Base-by-base conservation (phyloP, 2,329 filamentous ascomycete species). In the Cladosporium velox region DNA sequence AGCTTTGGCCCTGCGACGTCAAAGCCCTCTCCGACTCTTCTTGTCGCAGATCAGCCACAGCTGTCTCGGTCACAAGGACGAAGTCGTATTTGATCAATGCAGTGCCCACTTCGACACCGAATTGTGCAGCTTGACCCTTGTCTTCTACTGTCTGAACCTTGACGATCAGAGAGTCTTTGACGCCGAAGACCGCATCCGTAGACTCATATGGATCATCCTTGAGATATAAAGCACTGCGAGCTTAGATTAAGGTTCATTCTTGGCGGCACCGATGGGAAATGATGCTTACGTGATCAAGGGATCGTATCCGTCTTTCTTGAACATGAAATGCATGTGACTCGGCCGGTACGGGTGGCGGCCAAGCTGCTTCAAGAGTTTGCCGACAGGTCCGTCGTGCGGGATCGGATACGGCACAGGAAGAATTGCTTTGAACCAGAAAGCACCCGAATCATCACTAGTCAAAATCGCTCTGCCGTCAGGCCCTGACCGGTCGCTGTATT, bases 311-410 rank as follows among this genome's bases (percentile, higher is more conserved):
- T 34, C 32, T 34, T 92, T 93, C 75, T 89, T 87, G 79, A 96
- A 93, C 91, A 96, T 95, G 73, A 95, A 95, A 77, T 95, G 91
- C 83, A 94, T 86, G 77, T 95, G 91, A 21, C 88, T 86, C 1
- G 91, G 91, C 61, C 91, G 81, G 81, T 88, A 93, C 65, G 87
- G 87, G 79, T 95, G 92, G n/a, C 92, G 82, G 18, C 85, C 83
- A 71, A 95, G 75, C 72, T 80, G 77, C 75, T 81, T 79, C 72
- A 95, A 79, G 70, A 95, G 76, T 77, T 88, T 86, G 0, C 91
- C 93, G 1, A 96, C 92, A 0, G 93, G 92, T 10, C 91, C 91
- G 78, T 96, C 92, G 72, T 91, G 84, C 1, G 92, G 91, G 72
- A 96, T 94, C 0, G 91, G 90, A 78, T 96, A 97, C 63, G 90